A percentile compares a stretch with the other conserved stretches of the same genome.
Conservation (phyloP, 306 rosid species). For the Vachellia collinsii region DNA sequence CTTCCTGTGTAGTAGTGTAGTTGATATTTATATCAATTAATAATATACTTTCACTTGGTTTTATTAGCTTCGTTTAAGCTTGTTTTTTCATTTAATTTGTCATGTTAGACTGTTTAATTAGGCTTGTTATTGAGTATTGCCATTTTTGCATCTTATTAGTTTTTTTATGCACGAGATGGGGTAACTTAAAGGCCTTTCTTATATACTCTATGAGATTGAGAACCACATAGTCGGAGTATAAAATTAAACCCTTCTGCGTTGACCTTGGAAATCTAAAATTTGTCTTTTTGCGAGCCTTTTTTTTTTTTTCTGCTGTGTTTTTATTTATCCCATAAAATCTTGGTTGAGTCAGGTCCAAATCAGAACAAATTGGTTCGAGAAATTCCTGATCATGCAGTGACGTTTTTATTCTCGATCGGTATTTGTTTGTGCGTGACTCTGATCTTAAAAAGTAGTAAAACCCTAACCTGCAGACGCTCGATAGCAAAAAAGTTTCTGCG, state of each 20-base stretch:
- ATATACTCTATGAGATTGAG: background rate
- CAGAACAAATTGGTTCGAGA: conserved; percentile 33
- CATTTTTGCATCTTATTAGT: conserved; percentile 8
- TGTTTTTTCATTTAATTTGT: background rate
- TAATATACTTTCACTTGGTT: background rate
- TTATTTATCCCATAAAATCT: background rate
- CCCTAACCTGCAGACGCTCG: conserved; percentile 19
- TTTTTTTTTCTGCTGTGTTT: conserved; percentile 33
- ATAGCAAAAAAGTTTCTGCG: conserved; percentile 12
- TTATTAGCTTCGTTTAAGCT: conserved; percentile 11
- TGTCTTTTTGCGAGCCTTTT: conserved; percentile 35
- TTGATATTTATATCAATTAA: background rate
- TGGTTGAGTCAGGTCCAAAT: background rate
- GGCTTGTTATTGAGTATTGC: background rate
- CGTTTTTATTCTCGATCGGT: conserved; percentile 32
- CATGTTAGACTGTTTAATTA: too few relatives aligned
- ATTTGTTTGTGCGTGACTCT: background rate
- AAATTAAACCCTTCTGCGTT: conserved; percentile 47
- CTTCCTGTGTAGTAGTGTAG: conserved; percentile 2
- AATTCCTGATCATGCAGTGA: conserved; percentile 38
- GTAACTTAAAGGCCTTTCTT: background rate
- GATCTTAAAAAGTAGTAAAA: conserved; percentile 14
- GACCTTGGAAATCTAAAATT: conserved; percentile 50
- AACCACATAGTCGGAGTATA: conserved; percentile 28
- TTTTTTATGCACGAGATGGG: background rate